Evolutionary conservation across 306 rosid species (phyloP).

Genomic region (Vigna hirtella): DNA sequence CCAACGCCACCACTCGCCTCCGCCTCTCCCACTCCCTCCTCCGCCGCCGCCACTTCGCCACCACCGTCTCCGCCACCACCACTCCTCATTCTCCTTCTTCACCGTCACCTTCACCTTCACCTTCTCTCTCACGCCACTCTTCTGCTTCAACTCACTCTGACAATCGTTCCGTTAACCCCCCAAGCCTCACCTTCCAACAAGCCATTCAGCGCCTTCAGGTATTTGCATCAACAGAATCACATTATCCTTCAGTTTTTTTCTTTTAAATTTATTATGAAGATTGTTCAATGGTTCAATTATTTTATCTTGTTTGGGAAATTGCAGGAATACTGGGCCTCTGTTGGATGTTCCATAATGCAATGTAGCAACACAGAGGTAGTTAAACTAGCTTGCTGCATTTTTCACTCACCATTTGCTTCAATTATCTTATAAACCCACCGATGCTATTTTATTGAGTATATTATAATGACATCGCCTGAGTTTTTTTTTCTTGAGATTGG

Average conservation of each 20-base stretch:
- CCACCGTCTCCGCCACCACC: slow-evolving; percentile 52
- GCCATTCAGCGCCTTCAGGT: slow-evolving; percentile 99
- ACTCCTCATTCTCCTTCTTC: slow-evolving; percentile 30
- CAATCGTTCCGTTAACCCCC: slow-evolving; percentile 39
- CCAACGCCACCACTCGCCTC: slow-evolving; percentile 47
- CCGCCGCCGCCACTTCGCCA: slow-evolving; percentile 51
- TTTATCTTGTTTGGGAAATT: slow-evolving; percentile 14
- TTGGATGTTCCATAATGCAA: slow-evolving; percentile 98
- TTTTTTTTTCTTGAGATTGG: no score
- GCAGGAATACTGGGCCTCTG: slow-evolving; percentile 98
- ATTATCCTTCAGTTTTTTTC: background rate
- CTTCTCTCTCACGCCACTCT: slow-evolving; percentile 33
- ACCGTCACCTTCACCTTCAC: background rate
- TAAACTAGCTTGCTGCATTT: slow-evolving; percentile 17
- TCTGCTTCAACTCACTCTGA: slow-evolving; percentile 47
- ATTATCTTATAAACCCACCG: background rate
- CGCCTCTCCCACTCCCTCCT: slow-evolving; percentile 23
- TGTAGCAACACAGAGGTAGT: slow-evolving; percentile 98
- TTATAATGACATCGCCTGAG: no score
- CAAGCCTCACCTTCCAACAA: slow-evolving; percentile 84
- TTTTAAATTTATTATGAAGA: background rate
- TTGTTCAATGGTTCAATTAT: background rate
- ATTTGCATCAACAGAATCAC: background rate
- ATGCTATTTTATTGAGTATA: background rate
- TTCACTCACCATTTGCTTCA: background rate